Percentiles rank a stretch among this genome's conserved stretches.
These are phyloP conservation scores for Aureobasidium vineae DNA, from an alignment of 2,329 filamentous ascomycete genomes.

Conservation along the genomic window DNA sequence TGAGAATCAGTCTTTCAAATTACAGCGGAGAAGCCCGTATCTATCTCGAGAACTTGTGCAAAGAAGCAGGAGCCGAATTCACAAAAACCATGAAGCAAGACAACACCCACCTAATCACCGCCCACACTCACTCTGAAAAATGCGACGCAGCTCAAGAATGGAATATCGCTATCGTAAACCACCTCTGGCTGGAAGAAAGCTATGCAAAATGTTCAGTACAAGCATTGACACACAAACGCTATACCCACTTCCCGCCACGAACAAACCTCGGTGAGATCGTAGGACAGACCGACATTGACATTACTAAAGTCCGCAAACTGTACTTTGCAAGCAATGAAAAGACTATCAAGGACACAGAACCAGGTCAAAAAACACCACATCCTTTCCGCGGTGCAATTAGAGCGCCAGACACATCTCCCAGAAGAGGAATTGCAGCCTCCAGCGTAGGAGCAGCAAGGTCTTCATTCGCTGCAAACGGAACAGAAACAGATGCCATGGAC, in stretches of 20 bases:
- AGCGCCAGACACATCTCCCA: slow-evolving; percentile 27
- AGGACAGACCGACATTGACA: slow-evolving; percentile 80
- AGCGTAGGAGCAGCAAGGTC: background rate
- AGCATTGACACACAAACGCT: slow-evolving; percentile 68
- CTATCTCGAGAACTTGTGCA: slow-evolving; percentile 89
- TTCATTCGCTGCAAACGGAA: background rate
- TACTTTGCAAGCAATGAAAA: slow-evolving; percentile 51
- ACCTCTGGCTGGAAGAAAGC: slow-evolving; percentile 96
- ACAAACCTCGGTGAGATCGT: slow-evolving; percentile 94
- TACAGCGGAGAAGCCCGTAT: slow-evolving; percentile 92
- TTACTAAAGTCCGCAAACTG: slow-evolving; percentile 67
- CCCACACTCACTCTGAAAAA: slow-evolving; percentile 86
- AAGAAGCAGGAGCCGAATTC: slow-evolving; percentile 78
- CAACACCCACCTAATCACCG: slow-evolving; percentile 94
- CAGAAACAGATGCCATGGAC: slow-evolving; percentile 11
- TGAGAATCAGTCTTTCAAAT: slow-evolving; percentile 88
- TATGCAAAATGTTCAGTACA: slow-evolving; percentile 84
- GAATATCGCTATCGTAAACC: slow-evolving; percentile 86
- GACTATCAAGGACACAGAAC: slow-evolving; percentile 17
- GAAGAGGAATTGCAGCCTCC: slow-evolving; percentile 31
- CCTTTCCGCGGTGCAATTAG: slow-evolving; percentile 24
- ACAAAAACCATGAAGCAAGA: slow-evolving; percentile 94
- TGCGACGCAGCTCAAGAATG: slow-evolving; percentile 89
- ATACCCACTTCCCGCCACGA: slow-evolving; percentile 79
- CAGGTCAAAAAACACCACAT: slow-evolving; percentile 11